Evolutionary conservation across 306 rosid species (phyloP).

Genomic region (Rosa persica): DNA sequence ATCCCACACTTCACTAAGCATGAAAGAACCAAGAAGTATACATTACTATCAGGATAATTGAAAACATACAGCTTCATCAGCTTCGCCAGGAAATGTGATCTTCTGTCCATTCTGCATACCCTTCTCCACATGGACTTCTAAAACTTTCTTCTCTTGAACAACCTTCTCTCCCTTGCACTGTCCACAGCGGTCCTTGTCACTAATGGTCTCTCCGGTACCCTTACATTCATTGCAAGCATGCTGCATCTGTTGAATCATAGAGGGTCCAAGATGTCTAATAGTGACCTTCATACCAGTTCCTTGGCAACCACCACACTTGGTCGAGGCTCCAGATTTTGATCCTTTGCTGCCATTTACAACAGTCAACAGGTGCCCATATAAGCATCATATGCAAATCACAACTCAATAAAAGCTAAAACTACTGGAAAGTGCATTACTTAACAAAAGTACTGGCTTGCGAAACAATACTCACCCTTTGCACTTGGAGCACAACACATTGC

Average conservation of each 20-base stretch:
- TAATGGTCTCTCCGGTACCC: constrained; percentile 86
- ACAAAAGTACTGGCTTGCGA: neutral
- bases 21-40: neutral
- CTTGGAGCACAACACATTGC: constrained; percentile 70
- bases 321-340: constrained; percentile 74
- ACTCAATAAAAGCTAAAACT: neutral
- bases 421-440: neutral
- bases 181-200: constrained; percentile 65
- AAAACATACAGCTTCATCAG: constrained; percentile 72
- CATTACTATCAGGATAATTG: too few species aligned
- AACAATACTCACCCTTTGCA: constrained; percentile 64
- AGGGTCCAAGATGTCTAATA: constrained; percentile 70
- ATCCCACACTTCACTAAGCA: neutral
- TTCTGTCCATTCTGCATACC: constrained; percentile 89
- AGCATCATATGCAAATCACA: neutral
- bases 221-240: constrained; percentile 86
- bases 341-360: constrained; percentile 57
- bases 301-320: constrained; percentile 67
- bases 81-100: constrained; percentile 87
- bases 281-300: constrained; percentile 88
- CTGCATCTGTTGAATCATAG: constrained; percentile 89
- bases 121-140: constrained; percentile 80
- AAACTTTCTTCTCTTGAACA: constrained; percentile 72
- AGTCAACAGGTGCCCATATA: neutral
- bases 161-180: constrained; percentile 89